These are phyloP conservation scores for Pyrenophora teres DNA, from an alignment of 2,329 filamentous ascomycete species.

Conservation along the genomic window DNA sequence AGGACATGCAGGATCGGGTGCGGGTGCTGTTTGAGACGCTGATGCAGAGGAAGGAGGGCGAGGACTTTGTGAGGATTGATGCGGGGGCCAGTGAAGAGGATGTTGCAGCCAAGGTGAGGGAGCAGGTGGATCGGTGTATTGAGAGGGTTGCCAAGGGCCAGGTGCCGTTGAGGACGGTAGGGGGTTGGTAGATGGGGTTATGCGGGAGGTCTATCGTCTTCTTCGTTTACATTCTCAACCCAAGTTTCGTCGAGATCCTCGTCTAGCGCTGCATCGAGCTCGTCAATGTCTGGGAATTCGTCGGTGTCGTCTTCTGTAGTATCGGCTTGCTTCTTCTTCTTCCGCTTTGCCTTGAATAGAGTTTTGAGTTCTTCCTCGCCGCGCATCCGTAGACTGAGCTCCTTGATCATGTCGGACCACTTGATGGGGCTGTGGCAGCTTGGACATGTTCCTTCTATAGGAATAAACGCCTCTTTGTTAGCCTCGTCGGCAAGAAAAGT, in stretches of 20 bases:
- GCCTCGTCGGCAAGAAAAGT: slow-evolving; percentile 55
- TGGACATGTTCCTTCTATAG: slow-evolving; percentile 72
- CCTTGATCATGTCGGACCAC: slow-evolving; percentile 83
- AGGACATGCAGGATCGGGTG: slow-evolving; percentile 80
- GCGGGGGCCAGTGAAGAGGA: slow-evolving; percentile 58
- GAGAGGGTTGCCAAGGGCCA: slow-evolving; percentile 30
- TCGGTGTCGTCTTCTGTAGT: slow-evolving; percentile 17
- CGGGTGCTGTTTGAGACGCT: slow-evolving; percentile 70
- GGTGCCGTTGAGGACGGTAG: slow-evolving; percentile 32
- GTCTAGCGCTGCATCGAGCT: slow-evolving; percentile 37
- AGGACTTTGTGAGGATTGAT: slow-evolving; percentile 61
- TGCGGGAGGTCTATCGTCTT: slow-evolving; percentile 20
- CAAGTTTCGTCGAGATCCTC: slow-evolving; percentile 44
- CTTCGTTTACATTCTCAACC: slow-evolving; percentile 41
- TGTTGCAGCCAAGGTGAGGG: slow-evolving; percentile 50
- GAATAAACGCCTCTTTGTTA: slow-evolving; percentile 59
- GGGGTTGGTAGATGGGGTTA: slow-evolving; percentile 32
- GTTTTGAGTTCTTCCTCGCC: slow-evolving; percentile 72
- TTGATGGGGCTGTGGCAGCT: slow-evolving; percentile 64
- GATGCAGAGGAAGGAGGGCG: slow-evolving; percentile 53
- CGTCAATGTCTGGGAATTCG: slow-evolving; percentile 22
- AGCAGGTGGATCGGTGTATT: slow-evolving; percentile 30
- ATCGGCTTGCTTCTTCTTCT: slow-evolving; percentile 35
- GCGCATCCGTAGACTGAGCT: slow-evolving; percentile 74
- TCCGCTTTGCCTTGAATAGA: slow-evolving; percentile 64